A percentile compares a stretch with the other conserved stretches of the same genome.
These are phyloP conservation scores for Pleurotus tuber-regium DNA, from an alignment of 768 basidiomycete species.

Conservation along the genomic window DNA sequence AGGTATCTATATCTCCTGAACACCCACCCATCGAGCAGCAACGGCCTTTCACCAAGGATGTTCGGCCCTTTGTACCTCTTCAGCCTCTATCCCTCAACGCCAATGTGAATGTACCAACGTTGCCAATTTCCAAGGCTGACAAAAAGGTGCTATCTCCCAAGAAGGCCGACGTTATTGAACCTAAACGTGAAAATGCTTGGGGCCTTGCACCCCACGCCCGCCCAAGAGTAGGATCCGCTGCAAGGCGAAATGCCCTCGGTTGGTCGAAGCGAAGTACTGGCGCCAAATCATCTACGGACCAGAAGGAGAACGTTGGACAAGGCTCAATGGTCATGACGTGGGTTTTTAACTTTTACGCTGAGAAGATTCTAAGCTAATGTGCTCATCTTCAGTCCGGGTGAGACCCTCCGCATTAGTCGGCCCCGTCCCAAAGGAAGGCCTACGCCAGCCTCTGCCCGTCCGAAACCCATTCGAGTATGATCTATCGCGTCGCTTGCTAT, in stretches of 20 bases:
- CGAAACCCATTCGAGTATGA: constrained; percentile 32
- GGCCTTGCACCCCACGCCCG: constrained; percentile 36
- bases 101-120: constrained; percentile 34
- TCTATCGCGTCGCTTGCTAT: not conserved
- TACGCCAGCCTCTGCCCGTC: constrained; percentile 38
- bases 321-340: constrained; percentile 51
- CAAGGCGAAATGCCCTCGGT: constrained; percentile 56
- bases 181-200: constrained; percentile 35
- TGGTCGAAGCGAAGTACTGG: constrained; percentile 62
- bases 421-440: constrained; percentile 50
- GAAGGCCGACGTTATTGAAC: constrained; percentile 28
- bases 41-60: constrained; percentile 15
- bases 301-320: constrained; percentile 51
- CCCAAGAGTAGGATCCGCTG: constrained; percentile 52
- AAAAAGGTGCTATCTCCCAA: constrained; percentile 40
- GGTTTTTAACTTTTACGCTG: constrained; percentile 24
- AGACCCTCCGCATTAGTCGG: constrained; percentile 45
- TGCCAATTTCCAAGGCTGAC: constrained; percentile 31
- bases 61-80: constrained; percentile 28
- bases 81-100: constrained; percentile 41
- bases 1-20: constrained; percentile 44
- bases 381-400: constrained; percentile 36
- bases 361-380: constrained; percentile 6
- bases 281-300: constrained; percentile 45
- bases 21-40: constrained; percentile 27